Evolutionary conservation across 768 basidiomycete species (phyloP), one percentile per base, ranked within the genome.

Genomic region (Butyriboletus loyo): DNA sequence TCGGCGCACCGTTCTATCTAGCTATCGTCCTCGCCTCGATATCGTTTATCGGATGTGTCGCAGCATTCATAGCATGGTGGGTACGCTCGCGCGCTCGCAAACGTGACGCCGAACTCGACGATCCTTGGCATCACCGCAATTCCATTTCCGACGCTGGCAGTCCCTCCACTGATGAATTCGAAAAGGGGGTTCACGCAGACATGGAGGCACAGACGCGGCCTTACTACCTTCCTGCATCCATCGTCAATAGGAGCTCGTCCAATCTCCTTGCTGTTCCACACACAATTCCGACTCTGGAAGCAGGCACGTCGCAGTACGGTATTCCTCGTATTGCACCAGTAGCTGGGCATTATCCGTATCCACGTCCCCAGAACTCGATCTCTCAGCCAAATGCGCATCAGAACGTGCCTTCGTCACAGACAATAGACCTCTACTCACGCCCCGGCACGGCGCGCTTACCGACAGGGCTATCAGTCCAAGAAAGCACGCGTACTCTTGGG

Each of bases 11-110:
- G 34, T 75, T 81, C 59, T 83, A 83, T 56, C 59, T 80, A 5
- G 79, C 72, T 24, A 72, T 84, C 46, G 69, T 73, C n/a, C 67
- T 83, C 4, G 82, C 77, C 30, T 66, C 67, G 0, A 72, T 85
- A 52, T 71, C 73, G 17, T 70, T 74, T 31, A 55, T 81, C 44
- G 76, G 78, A 7, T 71, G 73, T 46, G 38, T 82, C 31, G 63
- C 75, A 15, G 75, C 79, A 35, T 56, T 82, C n/a, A 60, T 80
- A 30, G 76, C 79, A 1, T 81, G 76, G 75, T 72, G 70, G 54
- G 62, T 83, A 51, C 75, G 81, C 34, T 58, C 74, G 8, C 72
- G 75, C 46, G 51, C 67, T 44, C 71, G 71, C 44, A 69, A 66
- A 46, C 70, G 69, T 13, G 68, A 70, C 36, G 62, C 72, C n/a